These are phyloP conservation scores for Aspergillus sp. DNA, from an alignment of 2,329 filamentous ascomycete genomes.

Conservation along the genomic window DNA sequence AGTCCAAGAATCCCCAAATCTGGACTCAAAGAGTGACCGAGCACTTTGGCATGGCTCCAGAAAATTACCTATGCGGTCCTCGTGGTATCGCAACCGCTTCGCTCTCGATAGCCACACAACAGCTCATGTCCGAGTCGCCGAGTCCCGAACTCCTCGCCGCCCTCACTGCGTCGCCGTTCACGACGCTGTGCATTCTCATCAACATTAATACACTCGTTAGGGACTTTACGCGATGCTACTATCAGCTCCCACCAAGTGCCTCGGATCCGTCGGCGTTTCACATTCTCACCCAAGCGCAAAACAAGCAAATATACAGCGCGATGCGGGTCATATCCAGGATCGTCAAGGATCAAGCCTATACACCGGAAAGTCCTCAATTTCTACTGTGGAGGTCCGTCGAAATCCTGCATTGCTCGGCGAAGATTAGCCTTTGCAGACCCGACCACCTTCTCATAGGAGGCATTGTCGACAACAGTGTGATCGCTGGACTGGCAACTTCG, in stretches of 20 bases:
- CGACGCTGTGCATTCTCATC: background rate
- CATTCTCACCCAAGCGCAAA: slow-evolving; percentile 40
- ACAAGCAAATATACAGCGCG: slow-evolving; percentile 27
- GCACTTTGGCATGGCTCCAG: background rate
- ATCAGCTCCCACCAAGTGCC: slow-evolving; percentile 38
- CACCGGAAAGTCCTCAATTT: background rate
- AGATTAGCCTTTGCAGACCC: slow-evolving; percentile 37
- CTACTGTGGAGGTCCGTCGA: slow-evolving; percentile 25
- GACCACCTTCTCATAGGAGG: slow-evolving; percentile 42
- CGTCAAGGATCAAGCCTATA: background rate
- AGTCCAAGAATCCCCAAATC: slow-evolving; percentile 31
- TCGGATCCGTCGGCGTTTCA: slow-evolving; percentile 40
- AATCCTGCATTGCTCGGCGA: slow-evolving; percentile 31
- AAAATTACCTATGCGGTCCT: background rate
- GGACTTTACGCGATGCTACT: slow-evolving; percentile 42
- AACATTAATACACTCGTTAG: slow-evolving; percentile 28
- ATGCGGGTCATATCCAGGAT: background rate
- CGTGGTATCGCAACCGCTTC: slow-evolving; percentile 31
- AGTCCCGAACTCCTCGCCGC: slow-evolving; percentile 29
- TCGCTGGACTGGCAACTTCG: slow-evolving; percentile 37
- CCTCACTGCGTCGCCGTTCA: background rate
- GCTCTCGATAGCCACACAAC: slow-evolving; percentile 36
- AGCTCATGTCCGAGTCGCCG: slow-evolving; percentile 36
- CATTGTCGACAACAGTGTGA: slow-evolving; percentile 39
- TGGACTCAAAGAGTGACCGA: slow-evolving; percentile 29